Evolutionary conservation across 352 stramenopile genomes (phyloP), one percentile per base, ranked within the genome.

Genomic region (Globisporangium canariense): DNA sequence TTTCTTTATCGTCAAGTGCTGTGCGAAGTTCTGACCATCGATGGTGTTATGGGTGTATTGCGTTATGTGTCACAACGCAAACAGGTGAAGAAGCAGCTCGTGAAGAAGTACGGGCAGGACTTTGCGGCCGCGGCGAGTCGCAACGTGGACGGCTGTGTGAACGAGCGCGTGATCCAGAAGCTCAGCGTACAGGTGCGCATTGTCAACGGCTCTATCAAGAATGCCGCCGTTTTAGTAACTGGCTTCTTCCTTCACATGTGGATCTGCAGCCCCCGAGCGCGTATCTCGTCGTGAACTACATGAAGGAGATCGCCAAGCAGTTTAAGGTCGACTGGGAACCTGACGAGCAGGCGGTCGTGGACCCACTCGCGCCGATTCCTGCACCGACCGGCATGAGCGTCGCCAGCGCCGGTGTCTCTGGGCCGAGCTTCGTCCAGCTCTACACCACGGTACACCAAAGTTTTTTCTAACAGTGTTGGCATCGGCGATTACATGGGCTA

Each of bases 251-350:
- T 34, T 66, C 2, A 20, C 14, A 64, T 20, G 3, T 59, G 8
- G 60, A 2, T 11, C n/a, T 45, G 13, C 64, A 92, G 74, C 96
- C 95, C n/a, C 96, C 96, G 1, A 96, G 89, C 51, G 94, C 93
- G 7, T 98, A 96, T 59, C 66, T 98, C 9, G 95, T 98, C 20
- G 88, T 98, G 32, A 97, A 95, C 25, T 98, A 98, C 80, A 90
- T 99, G 78, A 97, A 98, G 52, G 91, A 96, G 67, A 98, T 98
- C 71, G 92, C 93, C 7, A 97, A 98, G 62, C 88, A 98, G 67
- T 97, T 96, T 70, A 89, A 97, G 13, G 90, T 99, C n/a, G 73
- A 96, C 51, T 99, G 95, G 93, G 91, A 96, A 34, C 91, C 91
- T 4, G 78, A 91, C 16, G 83, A 96, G 66, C 62, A 71, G 0